phyloP scores from a whole-genome alignment of 2,329 filamentous ascomycete species.

The Sordariomycetes sp. region DNA sequence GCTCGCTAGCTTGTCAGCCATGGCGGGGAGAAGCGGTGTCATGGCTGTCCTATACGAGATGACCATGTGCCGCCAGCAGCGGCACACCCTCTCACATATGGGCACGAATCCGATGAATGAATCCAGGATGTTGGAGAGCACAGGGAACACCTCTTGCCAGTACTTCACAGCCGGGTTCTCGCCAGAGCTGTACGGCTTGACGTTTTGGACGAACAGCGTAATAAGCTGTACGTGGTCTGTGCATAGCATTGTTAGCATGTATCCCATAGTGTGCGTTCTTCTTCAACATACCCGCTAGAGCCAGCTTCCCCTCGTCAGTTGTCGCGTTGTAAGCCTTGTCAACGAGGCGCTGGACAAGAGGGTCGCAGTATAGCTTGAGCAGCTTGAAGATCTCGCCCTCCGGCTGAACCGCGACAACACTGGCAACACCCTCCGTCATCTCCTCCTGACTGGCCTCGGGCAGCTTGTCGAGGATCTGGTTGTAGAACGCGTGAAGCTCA shows the following conservation, averaged over 20 bases:
- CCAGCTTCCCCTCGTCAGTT: slow-evolving; percentile 72
- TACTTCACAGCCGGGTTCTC: slow-evolving; percentile 92
- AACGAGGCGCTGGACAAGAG: slow-evolving; percentile 78
- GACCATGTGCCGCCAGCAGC: slow-evolving; percentile 95
- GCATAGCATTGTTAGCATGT: slow-evolving; percentile 9
- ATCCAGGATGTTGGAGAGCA: slow-evolving; percentile 76
- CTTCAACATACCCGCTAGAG: slow-evolving; percentile 59
- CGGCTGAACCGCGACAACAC: slow-evolving; percentile 80
- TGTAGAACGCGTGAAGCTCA: slow-evolving; percentile 86
- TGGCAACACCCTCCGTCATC: slow-evolving; percentile 89
- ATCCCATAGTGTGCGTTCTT: slow-evolving; percentile 4
- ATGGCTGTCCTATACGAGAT: slow-evolving; percentile 90
- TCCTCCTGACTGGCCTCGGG: slow-evolving; percentile 86
- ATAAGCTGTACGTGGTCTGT: slow-evolving; percentile 82
- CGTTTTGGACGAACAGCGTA: slow-evolving; percentile 75
- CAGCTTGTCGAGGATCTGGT: slow-evolving; percentile 77
- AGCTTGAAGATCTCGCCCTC: slow-evolving; percentile 69
- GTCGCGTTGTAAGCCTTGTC: slow-evolving; percentile 75
- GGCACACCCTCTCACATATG: slow-evolving; percentile 85
- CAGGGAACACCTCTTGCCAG: slow-evolving; percentile 86
- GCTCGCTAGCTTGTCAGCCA: slow-evolving; percentile 79
- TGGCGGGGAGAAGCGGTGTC: slow-evolving; percentile 68
- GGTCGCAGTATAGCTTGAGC: slow-evolving; percentile 88
- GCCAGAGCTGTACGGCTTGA: slow-evolving; percentile 60
- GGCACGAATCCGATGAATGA: slow-evolving; percentile 79